A percentile compares a stretch with the other conserved stretches of the same genome.
phyloP scores from a whole-genome alignment of 1,284 basidiomycete genomes.

The Ustilago shanxiensis region DNA sequence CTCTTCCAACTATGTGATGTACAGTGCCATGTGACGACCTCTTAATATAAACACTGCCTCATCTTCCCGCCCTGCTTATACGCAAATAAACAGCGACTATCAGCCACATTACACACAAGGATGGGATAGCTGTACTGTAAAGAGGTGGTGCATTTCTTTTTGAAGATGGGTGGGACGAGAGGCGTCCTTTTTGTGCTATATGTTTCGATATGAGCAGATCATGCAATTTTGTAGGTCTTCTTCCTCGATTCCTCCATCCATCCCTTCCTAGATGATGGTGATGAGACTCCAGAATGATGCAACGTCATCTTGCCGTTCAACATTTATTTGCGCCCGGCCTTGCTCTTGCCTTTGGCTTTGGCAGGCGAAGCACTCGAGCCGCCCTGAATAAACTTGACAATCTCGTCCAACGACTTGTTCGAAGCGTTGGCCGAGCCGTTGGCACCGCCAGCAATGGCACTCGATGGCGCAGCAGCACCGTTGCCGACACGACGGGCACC shows the following conservation, averaged over 20 bases:
- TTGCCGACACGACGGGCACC: conserved; percentile 16
- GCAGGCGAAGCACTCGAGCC: conserved; percentile 28
- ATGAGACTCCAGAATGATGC: background rate
- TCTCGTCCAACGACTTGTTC: conserved; percentile 62
- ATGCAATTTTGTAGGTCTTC: background rate
- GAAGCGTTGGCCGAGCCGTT: conserved; percentile 2
- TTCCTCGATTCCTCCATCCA: background rate
- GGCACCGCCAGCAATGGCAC: conserved; percentile 1
- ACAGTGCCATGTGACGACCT: background rate
- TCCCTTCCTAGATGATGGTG: background rate
- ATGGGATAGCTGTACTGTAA: conserved; percentile 7
- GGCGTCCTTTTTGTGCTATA: conserved; percentile 4
- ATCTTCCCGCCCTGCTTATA: background rate
- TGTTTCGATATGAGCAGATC: conserved; percentile 11
- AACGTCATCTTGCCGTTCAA: background rate
- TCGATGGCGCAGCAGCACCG: conserved; percentile 14
- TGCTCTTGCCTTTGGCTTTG: conserved; percentile 51
- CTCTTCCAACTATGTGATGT: background rate
- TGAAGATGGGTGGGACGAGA: background rate
- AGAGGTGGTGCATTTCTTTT: conserved; percentile 35
- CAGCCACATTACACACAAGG: background rate
- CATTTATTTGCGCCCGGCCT: conserved; percentile 37
- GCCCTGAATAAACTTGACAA: conserved; percentile 66
- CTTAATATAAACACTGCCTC: background rate
- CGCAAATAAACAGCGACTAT: background rate